Evolutionary conservation across 2,329 filamentous ascomycete species (phyloP).

Genomic region (Hypoxylon sp.): DNA sequence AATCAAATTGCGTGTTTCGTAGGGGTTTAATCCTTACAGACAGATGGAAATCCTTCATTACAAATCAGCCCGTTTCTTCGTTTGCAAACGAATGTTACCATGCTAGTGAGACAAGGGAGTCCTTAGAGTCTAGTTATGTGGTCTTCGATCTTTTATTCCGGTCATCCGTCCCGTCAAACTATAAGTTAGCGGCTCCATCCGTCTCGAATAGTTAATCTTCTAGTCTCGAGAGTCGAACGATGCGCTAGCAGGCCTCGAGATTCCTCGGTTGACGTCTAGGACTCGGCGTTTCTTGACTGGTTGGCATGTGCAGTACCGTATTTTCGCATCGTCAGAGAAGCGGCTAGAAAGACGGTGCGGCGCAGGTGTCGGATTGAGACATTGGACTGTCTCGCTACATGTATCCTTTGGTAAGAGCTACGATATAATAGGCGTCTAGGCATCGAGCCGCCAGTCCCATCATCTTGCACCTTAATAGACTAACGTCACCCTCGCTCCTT

Average conservation of each 20-base stretch:
- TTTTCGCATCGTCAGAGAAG: background rate
- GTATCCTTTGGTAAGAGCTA: background rate
- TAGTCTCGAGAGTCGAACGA: constrained; percentile 2
- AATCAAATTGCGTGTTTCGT: background rate
- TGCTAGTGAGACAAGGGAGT: constrained; percentile 1
- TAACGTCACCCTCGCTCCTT: constrained; percentile 6
- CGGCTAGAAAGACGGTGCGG: background rate
- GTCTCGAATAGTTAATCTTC: background rate
- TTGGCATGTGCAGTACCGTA: background rate
- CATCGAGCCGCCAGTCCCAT: background rate
- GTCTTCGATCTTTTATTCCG: constrained; percentile 15
- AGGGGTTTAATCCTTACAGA: background rate
- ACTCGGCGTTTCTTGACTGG: background rate
- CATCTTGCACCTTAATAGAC: background rate
- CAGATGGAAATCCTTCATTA: constrained; percentile 2
- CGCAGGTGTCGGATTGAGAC: background rate
- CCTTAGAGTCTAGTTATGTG: background rate
- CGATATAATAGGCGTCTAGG: background rate
- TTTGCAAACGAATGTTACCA: constrained; percentile 5
- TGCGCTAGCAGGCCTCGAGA: background rate
- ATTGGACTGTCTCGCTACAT: background rate
- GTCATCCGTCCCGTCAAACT: constrained; percentile 15
- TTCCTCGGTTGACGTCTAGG: background rate
- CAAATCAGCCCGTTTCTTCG: constrained; percentile 1
- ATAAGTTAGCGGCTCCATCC: constrained; percentile 28